Evolutionary conservation across 1,284 basidiomycete genomes (phyloP).

Genomic region (Mycena sp.): DNA sequence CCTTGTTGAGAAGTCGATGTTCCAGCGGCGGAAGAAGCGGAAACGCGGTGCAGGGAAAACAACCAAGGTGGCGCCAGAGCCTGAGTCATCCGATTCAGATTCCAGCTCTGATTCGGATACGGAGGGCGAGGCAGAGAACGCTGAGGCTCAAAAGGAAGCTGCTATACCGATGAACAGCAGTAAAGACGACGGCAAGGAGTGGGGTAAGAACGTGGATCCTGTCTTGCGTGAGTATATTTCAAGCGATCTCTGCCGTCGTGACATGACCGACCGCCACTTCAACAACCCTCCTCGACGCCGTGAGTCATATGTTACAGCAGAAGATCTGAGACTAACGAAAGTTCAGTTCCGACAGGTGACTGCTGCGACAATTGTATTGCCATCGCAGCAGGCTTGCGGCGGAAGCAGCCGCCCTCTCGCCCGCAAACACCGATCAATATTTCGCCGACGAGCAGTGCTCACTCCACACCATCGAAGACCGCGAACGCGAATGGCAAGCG

Average conservation of each 20-base stretch:
- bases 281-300: conserved; percentile 25
- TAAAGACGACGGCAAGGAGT: not conserved
- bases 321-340: not conserved
- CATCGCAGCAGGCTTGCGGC: too few relatives aligned
- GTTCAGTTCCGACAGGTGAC: conserved; percentile 23
- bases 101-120: not conserved
- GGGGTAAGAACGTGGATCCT: conserved; percentile 37
- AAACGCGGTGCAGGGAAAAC: conserved; percentile 7
- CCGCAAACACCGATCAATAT: too few relatives aligned
- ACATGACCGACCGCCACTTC: conserved; percentile 34
- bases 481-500: too few relatives aligned
- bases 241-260: conserved; percentile 29
- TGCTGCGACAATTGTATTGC: conserved; percentile 37
- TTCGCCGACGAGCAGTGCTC: too few relatives aligned
- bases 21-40: conserved; percentile 25
- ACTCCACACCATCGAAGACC: too few relatives aligned
- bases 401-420: too few relatives aligned
- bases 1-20: conserved; percentile 41
- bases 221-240: conserved; percentile 34
- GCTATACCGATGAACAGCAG: too few relatives aligned
- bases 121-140: too few relatives aligned
- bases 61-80: not conserved
- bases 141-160: too few relatives aligned
- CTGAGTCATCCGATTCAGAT: not conserved
- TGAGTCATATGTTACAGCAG: not conserved